phyloP scores from a whole-genome alignment of 345 rosid species.

The Sisymbrium irio region DNA sequence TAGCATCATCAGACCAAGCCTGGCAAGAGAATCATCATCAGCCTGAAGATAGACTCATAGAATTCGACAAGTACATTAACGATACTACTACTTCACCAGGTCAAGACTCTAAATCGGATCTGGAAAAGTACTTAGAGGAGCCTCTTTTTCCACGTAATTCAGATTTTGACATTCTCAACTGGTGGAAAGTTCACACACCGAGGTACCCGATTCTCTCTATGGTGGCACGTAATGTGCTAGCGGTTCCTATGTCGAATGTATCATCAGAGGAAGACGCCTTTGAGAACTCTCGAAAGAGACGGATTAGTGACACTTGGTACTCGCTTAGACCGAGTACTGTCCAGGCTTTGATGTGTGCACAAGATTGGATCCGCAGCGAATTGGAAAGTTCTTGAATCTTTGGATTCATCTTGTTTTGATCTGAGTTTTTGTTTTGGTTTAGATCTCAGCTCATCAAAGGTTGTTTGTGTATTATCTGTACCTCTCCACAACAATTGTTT shows the following conservation, averaged over 20 bases:
- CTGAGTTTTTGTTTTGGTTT: conserved; percentile 9
- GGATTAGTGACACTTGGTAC: conserved; percentile 52
- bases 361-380: conserved; percentile 70
- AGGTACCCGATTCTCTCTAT: conserved; percentile 73
- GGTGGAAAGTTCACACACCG: conserved; percentile 88
- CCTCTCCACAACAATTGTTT: conserved; percentile 11
- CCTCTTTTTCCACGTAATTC: conserved; percentile 72
- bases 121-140: conserved; percentile 80
- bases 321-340: conserved; percentile 52
- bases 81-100: conserved; percentile 45
- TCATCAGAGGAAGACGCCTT: conserved; percentile 40
- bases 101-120: conserved; percentile 56
- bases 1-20: conserved; percentile 56
- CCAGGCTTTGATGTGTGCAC: conserved; percentile 79
- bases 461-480: conserved; percentile 17
- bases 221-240: conserved; percentile 73
- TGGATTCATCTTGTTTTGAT: background rate
- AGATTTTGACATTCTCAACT: conserved; percentile 61
- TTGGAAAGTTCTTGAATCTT: conserved; percentile 35
- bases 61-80: conserved; percentile 64
- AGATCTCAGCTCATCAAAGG: conserved; percentile 1
- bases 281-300: conserved; percentile 37
- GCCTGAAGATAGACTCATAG: conserved; percentile 51
- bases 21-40: conserved; percentile 42
- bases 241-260: conserved; percentile 61